phyloP scores from a whole-genome alignment of 257 asterid species.

The Rehmannia glutinosa region DNA sequence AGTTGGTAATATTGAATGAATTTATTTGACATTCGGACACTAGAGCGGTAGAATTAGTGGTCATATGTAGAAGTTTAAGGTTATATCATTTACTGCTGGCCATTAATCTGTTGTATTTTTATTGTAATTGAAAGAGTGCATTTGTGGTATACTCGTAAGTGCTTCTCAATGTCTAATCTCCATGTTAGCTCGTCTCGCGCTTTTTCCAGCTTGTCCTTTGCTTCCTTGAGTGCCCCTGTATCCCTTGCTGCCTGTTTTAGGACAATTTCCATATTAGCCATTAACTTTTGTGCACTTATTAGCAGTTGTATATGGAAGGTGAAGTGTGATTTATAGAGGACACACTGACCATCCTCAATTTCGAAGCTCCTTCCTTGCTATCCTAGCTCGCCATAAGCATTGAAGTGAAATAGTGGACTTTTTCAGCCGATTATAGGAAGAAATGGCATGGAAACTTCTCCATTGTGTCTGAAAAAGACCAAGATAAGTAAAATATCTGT shows the following conservation, averaged over 20 bases:
- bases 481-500: too few species aligned
- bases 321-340: too few species aligned
- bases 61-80: background rate
- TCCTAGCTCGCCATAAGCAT: conserved; percentile 87
- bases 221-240: conserved; percentile 92
- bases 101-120: conserved; percentile 8
- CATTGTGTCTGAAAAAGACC: conserved; percentile 66
- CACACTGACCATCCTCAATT: conserved; percentile 67
- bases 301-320: too few species aligned
- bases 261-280: conserved; percentile 15
- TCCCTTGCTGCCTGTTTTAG: conserved; percentile 84
- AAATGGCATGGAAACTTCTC: conserved; percentile 67
- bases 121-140: conserved; percentile 8
- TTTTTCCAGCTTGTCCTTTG: conserved; percentile 92
- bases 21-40: background rate
- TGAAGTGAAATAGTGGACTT: conserved; percentile 61
- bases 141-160: conserved; percentile 53
- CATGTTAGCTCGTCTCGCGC: conserved; percentile 90
- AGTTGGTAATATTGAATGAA: too few species aligned
- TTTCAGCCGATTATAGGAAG: conserved; percentile 49
- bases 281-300: conserved; percentile 3
- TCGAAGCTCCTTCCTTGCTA: conserved; percentile 90
- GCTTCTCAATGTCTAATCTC: conserved; percentile 89
- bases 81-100: background rate
- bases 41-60: background rate